A percentile compares a stretch with the other conserved stretches of the same genome.
Conservation (phyloP, 2,329 filamentous ascomycete genomes). For the Xenoacremonium recifei region DNA sequence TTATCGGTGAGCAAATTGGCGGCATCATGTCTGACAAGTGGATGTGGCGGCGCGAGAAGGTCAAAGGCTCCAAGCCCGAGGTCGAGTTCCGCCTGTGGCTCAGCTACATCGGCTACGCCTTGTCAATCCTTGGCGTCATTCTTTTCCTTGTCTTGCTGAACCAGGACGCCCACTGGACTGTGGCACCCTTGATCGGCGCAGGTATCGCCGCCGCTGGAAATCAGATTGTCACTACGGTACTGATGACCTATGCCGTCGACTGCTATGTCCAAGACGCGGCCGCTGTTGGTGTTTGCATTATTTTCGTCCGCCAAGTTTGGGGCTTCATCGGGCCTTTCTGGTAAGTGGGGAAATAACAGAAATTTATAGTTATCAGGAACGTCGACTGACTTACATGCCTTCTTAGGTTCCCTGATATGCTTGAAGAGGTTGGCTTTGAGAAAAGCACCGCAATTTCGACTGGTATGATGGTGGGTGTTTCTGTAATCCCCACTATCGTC, state of each 20-base stretch:
- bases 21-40: slow-evolving; percentile 52
- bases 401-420: not conserved
- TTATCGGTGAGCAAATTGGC: slow-evolving; percentile 58
- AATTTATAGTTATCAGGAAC: not conserved
- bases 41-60: slow-evolving; percentile 43
- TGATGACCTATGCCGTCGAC: slow-evolving; percentile 61
- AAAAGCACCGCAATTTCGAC: not conserved
- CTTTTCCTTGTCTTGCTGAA: slow-evolving; percentile 53
- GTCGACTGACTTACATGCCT: too few relatives aligned
- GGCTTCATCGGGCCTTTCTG: slow-evolving; percentile 44
- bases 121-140: slow-evolving; percentile 50
- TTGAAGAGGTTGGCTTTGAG: not conserved
- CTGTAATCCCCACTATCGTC: not conserved
- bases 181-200: slow-evolving; percentile 54
- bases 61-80: slow-evolving; percentile 26
- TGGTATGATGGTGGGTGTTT: not conserved
- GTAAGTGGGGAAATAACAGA: slow-evolving; percentile 7
- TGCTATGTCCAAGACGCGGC: slow-evolving; percentile 51
- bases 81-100: slow-evolving; percentile 59
- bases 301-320: slow-evolving; percentile 53
- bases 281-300: slow-evolving; percentile 58
- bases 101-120: slow-evolving; percentile 49
- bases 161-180: slow-evolving; percentile 49
- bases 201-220: slow-evolving; percentile 54
- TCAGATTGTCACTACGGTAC: slow-evolving; percentile 59